Base-by-base conservation (phyloP, 768 basidiomycete species). In the Cystobasidium onofrii region DNA sequence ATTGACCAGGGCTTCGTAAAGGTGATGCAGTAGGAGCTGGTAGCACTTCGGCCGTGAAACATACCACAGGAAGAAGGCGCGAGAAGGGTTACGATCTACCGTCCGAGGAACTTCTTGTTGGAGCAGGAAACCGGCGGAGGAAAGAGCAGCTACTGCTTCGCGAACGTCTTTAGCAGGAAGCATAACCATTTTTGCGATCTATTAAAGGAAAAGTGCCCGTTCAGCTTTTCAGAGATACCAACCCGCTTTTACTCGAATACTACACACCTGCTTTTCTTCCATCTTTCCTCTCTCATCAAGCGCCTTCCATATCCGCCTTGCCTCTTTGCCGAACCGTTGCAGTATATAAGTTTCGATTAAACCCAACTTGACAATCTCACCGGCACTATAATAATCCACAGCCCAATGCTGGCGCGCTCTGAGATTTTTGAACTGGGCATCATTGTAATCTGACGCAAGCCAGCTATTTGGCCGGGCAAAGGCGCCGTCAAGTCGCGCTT, bases 151-250 rank as follows among this genome's bases (percentile, higher is more conserved):
- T 67, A 97, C 84, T 55, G 91, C 82, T 13, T 89, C 88, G 65
- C 94, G 88, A 66, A 90, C 89, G 76, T 92, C 90, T 80, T 91
- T 92, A 39, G 89, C 85, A 1, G 91, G 86, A 84, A 98, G 89
- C 90, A 99, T 91, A 20, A 91, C 90, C 63, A 89, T 84, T 81
- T 95, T 95, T 34, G 91, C 90, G 61, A 99, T 88, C 94, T 98
- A 76, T 9, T n/a, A 27, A 44, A 31, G 6, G 39, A 31, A 15
- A 55, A 33, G 9, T 15, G 29, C 1, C 12, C 17, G 41, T n/a
- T n/a, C 72, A 43, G 13, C 27, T 23, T 27, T n/a, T n/a, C n/a
- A n/a, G 10, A 64, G 31, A 6, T 10, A 15, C 31, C 20, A 29
- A 60, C 7, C 10, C 61, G 13, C 10, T 7, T 2, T 33, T 9